A percentile compares a stretch with the other conserved stretches of the same genome.
These are phyloP conservation scores for Triangularia setosa DNA, from an alignment of 2,329 filamentous ascomycete genomes.

Conservation along the genomic window DNA sequence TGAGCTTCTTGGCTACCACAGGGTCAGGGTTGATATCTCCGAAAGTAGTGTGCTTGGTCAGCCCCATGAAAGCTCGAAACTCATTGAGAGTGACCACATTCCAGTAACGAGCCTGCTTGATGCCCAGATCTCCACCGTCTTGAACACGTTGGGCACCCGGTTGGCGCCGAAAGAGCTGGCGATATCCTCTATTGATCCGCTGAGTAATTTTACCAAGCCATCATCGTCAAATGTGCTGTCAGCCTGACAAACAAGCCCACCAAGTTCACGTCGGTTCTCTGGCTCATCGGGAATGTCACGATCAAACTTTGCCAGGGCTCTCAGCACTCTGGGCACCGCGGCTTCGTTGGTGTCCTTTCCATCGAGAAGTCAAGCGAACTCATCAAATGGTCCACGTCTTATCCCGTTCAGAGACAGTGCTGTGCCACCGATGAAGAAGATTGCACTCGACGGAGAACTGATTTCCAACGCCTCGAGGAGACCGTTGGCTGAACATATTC, in stretches of 20 bases:
- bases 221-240: conserved; percentile 40
- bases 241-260: conserved; percentile 41
- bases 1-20: conserved; percentile 46
- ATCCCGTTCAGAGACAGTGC: conserved; percentile 55
- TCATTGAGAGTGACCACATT: conserved; percentile 60
- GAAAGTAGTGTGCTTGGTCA: conserved; percentile 54
- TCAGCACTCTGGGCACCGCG: conserved; percentile 44
- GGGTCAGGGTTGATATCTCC: conserved; percentile 54
- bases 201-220: conserved; percentile 52
- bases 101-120: conserved; percentile 59
- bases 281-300: conserved; percentile 46
- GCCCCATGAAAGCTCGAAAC: conserved; percentile 59
- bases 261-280: conserved; percentile 46
- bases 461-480: conserved; percentile 57
- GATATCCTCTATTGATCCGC: conserved; percentile 45
- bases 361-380: conserved; percentile 32
- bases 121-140: conserved; percentile 60
- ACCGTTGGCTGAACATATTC: conserved; percentile 37
- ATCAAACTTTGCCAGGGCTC: conserved; percentile 45
- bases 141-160: conserved; percentile 56
- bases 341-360: conserved; percentile 43
- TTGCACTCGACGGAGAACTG: conserved; percentile 68
- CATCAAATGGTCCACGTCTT: conserved; percentile 46
- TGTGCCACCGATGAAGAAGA: conserved; percentile 63
- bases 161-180: conserved; percentile 54